Evolutionary conservation across 2,329 filamentous ascomycete species (phyloP).

Genomic region (Penicillium sp.): DNA sequence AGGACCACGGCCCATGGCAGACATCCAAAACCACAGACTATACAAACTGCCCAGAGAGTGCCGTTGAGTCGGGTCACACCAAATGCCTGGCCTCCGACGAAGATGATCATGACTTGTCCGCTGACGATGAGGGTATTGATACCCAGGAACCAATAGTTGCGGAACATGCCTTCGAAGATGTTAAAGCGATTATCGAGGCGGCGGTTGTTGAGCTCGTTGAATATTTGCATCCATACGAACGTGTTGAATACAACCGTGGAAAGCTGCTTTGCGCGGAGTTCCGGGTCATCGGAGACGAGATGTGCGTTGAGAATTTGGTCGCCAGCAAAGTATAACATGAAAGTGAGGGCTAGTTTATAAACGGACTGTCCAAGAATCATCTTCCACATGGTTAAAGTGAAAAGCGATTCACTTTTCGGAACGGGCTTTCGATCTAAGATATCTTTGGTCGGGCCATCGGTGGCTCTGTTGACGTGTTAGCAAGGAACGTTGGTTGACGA

Average conservation of each 20-base stretch:
- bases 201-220: conserved; percentile 97
- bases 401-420: conserved; percentile 71
- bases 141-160: conserved; percentile 84
- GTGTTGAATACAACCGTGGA: conserved; percentile 92
- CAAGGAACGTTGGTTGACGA: neutral
- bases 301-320: conserved; percentile 61
- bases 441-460: conserved; percentile 81
- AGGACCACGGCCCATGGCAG: conserved; percentile 80
- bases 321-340: conserved; percentile 79
- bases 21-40: conserved; percentile 80
- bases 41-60: conserved; percentile 83
- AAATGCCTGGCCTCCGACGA: conserved; percentile 80
- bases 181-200: conserved; percentile 94
- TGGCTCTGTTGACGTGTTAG: conserved; percentile 53
- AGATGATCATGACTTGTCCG: conserved; percentile 86
- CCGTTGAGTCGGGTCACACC: conserved; percentile 68
- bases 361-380: conserved; percentile 95
- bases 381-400: conserved; percentile 96
- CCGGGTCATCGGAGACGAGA: conserved; percentile 45
- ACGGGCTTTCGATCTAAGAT: conserved; percentile 80
- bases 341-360: conserved; percentile 78
- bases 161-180: conserved; percentile 83
- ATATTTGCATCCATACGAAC: conserved; percentile 99
- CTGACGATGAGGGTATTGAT: conserved; percentile 88
- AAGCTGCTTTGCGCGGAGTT: conserved; percentile 51